These are phyloP conservation scores for Nematocida sp. DNA, from an alignment of 371 early-diverging fungal genomes.

Conservation along the genomic window DNA sequence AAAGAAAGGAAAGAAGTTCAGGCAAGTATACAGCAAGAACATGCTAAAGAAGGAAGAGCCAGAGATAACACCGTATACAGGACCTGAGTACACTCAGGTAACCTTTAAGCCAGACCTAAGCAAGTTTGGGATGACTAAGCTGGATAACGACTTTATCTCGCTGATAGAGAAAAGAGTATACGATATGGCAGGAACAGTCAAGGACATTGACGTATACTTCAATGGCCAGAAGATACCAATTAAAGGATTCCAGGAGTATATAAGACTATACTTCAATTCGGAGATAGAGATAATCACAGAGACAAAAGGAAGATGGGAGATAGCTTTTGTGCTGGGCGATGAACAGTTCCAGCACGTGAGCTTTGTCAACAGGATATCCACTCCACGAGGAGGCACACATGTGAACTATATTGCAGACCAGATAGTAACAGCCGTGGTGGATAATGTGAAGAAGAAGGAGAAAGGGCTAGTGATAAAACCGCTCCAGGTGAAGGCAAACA, in stretches of 20 bases:
- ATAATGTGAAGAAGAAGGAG: constrained; percentile 73
- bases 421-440: constrained; percentile 71
- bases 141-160: constrained; percentile 77
- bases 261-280: constrained; percentile 69
- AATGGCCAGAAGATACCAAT: constrained; percentile 78
- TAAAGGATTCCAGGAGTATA: constrained; percentile 81
- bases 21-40: constrained; percentile 67
- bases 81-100: constrained; percentile 67
- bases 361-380: constrained; percentile 95
- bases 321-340: constrained; percentile 79
- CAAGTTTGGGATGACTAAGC: constrained; percentile 77
- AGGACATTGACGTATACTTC: constrained; percentile 78
- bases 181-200: constrained; percentile 85
- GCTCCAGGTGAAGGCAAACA: constrained; percentile 77
- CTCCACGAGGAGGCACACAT: constrained; percentile 92
- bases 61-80: constrained; percentile 39
- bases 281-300: constrained; percentile 69
- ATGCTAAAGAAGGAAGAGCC: constrained; percentile 60
- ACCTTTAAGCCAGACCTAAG: constrained; percentile 88
- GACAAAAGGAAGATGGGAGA: constrained; percentile 83
- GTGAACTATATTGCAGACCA: constrained; percentile 81
- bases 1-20: constrained; percentile 66
- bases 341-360: constrained; percentile 92
- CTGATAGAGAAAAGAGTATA: constrained; percentile 87
- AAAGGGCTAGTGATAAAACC: constrained; percentile 70